A percentile compares a stretch with the other conserved stretches of the same genome.
Conservation (phyloP, 1,284 basidiomycete genomes). For the Austroboletus novae-zelandiae region DNA sequence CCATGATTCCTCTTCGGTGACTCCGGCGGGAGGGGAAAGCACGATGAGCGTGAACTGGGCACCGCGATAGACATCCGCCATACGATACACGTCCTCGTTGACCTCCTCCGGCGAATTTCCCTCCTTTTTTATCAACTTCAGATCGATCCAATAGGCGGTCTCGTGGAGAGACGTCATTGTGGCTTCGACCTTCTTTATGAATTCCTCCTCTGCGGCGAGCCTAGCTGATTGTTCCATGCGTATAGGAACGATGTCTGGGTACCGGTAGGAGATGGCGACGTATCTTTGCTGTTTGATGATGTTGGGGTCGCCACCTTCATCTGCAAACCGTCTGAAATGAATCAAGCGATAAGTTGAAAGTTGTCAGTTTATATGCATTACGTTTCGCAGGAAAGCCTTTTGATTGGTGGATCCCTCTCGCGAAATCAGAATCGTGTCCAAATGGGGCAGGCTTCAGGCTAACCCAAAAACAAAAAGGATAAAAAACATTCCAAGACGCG, state of each 20-base stretch:
- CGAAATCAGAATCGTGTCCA: no score
- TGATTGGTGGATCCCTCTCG: no score
- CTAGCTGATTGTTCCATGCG: background rate
- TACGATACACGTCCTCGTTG: constrained; percentile 26
- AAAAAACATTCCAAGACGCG: no score
- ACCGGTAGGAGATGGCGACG: constrained; percentile 20
- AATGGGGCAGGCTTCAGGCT: no score
- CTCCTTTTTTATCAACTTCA: constrained; percentile 3
- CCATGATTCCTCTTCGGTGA: constrained; percentile 14
- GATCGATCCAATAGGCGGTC: constrained; percentile 28
- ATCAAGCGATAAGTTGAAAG: no score
- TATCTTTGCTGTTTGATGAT: constrained; percentile 18
- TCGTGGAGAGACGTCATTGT: constrained; percentile 8
- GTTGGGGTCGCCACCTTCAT: constrained; percentile 1
- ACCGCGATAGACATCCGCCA: constrained; percentile 27
- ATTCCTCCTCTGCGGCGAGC: background rate
- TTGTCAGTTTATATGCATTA: no score
- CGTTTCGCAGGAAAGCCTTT: no score
- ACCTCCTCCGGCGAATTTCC: background rate
- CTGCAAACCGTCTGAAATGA: no score
- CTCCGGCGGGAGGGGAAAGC: constrained; percentile 1
- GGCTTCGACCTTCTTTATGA: constrained; percentile 9
- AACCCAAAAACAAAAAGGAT: no score
- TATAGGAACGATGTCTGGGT: constrained; percentile 9
- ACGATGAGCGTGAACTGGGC: constrained; percentile 30